Evolutionary conservation across 352 stramenopile genomes (phyloP).

Genomic region (Phytophthora sansomeana): DNA sequence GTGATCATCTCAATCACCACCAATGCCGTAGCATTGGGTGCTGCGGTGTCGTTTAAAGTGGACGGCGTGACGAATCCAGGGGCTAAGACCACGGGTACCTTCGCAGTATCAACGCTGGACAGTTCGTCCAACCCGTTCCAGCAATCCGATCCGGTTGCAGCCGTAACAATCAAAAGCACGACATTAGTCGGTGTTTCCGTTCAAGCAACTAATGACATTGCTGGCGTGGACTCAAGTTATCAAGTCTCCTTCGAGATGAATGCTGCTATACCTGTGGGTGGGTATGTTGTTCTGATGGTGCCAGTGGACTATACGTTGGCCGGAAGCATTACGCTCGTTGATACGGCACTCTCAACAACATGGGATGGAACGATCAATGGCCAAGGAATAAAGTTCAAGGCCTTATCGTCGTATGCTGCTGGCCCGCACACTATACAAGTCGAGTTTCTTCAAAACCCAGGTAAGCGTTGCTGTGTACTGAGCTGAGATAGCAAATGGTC

Average conservation of each 20-base stretch:
- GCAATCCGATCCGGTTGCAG: background rate
- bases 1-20: conserved; percentile 40
- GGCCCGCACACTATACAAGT: conserved; percentile 33
- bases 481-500: background rate
- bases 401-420: conserved; percentile 9
- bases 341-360: conserved; percentile 3
- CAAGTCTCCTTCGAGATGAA: conserved; percentile 18
- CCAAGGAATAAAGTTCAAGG: conserved; percentile 21
- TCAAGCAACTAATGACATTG: conserved; percentile 6
- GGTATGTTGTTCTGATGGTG: conserved; percentile 33
- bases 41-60: conserved; percentile 52
- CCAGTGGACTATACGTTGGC: conserved; percentile 23
- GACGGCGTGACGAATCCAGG: conserved; percentile 63
- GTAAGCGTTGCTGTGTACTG: conserved; percentile 17
- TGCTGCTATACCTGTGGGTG: conserved; percentile 32
- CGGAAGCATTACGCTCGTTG: conserved; percentile 20
- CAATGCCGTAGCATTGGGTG: conserved; percentile 30
- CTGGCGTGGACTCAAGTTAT: conserved; percentile 35
- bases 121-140: conserved; percentile 37
- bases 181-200: conserved; percentile 12
- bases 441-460: conserved; percentile 46
- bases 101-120: conserved; percentile 48
- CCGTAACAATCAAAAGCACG: conserved; percentile 17
- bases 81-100: conserved; percentile 45
- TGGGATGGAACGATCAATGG: conserved; percentile 19